A percentile compares a stretch with the other conserved stretches of the same genome.
Evolutionary conservation across 345 rosid species (phyloP).

Genomic region (Viola odorata): DNA sequence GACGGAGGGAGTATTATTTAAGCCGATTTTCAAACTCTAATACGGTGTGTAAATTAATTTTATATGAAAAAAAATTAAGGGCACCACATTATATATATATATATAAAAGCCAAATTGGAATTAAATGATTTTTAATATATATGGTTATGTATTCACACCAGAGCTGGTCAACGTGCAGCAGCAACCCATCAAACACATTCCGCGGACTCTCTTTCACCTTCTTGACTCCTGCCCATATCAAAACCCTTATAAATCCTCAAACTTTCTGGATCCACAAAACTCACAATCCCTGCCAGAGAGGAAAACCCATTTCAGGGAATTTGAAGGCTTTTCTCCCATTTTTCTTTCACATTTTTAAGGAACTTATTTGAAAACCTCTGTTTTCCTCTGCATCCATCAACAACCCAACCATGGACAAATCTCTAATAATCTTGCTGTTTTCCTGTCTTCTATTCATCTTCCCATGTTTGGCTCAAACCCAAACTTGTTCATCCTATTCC

Average conservation of each 20-base stretch:
- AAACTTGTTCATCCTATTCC: slow-evolving; percentile 28
- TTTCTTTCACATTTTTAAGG: background rate
- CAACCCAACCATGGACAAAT: background rate
- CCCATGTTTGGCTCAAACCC: slow-evolving; percentile 33
- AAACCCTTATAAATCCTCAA: background rate
- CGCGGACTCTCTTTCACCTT: background rate
- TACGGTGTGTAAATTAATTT: too few species aligned
- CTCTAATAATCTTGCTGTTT: background rate
- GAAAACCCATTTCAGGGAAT: too few species aligned
- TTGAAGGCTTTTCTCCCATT: too few species aligned
- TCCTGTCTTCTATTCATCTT: background rate
- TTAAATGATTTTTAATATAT: too few species aligned
- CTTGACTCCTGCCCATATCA: background rate
- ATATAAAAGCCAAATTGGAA: too few species aligned
- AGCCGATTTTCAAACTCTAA: too few species aligned
- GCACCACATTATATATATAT: too few species aligned
- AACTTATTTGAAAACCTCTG: background rate
- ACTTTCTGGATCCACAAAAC: background rate
- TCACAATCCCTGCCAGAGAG: background rate
- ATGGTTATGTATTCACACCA: too few species aligned
- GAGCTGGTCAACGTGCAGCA: background rate
- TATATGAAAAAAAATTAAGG: too few species aligned
- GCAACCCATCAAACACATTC: too few species aligned
- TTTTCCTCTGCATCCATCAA: background rate
- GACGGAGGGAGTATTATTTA: too few species aligned